Conservation (phyloP, 768 basidiomycete species). For the Boletus reticuloceps region DNA sequence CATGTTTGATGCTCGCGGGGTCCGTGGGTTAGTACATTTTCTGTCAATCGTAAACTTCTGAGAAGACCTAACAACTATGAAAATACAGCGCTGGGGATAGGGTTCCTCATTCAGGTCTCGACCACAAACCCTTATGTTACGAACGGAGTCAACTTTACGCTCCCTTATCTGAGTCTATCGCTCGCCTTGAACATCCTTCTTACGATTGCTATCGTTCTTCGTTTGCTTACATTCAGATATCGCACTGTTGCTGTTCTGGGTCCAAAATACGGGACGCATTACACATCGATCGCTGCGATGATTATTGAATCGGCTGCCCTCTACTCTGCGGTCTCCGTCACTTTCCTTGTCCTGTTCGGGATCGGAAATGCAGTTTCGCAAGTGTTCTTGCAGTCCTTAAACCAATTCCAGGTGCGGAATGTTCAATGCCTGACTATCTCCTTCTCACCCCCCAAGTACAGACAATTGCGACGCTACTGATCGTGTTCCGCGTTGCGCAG, state of each 20-base stretch:
- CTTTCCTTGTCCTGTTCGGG: conserved; percentile 31
- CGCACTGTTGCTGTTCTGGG: conserved; percentile 18
- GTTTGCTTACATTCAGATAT: conserved; percentile 25
- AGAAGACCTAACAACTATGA: background rate
- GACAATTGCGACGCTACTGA: conserved; percentile 5
- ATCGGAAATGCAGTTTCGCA: conserved; percentile 22
- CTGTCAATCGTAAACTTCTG: background rate
- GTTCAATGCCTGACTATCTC: too few relatives aligned
- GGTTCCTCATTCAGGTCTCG: conserved; percentile 11
- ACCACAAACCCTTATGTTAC: conserved; percentile 11
- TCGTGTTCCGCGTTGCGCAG: conserved; percentile 9
- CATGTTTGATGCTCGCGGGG: conserved; percentile 6
- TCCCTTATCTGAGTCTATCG: conserved; percentile 28
- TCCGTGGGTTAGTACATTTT: conserved; percentile 4
- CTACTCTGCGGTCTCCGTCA: conserved; percentile 25
- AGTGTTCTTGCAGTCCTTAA: conserved; percentile 29
- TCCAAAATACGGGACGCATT: conserved; percentile 19
- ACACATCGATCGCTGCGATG: conserved; percentile 34
- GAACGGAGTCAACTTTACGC: conserved; percentile 8
- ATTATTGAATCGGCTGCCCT: conserved; percentile 35
- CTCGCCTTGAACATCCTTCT: conserved; percentile 32
- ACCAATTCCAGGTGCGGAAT: conserved; percentile 26
- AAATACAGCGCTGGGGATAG: conserved; percentile 2
- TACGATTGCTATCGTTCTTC: conserved; percentile 31
- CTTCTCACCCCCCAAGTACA: background rate